Evolutionary conservation across 2,329 filamentous ascomycete species (phyloP).

Genomic region (Alternaria infectoria): DNA sequence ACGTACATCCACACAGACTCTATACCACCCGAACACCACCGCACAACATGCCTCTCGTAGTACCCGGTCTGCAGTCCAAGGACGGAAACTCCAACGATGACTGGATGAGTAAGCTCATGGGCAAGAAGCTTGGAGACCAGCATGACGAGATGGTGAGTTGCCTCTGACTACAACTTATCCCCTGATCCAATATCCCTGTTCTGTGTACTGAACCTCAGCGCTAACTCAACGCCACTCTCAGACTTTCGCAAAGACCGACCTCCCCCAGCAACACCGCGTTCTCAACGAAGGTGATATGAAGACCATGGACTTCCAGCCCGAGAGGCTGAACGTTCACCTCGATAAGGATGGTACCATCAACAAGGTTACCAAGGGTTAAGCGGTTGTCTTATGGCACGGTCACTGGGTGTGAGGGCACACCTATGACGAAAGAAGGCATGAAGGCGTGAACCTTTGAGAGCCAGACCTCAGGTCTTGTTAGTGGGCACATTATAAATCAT

Average conservation of each 20-base stretch:
- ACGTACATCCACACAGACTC: background rate
- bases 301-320: slow-evolving; percentile 57
- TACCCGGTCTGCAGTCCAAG: slow-evolving; percentile 54
- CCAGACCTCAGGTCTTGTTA: background rate
- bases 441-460: background rate
- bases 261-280: slow-evolving; percentile 56
- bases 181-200: background rate
- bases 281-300: slow-evolving; percentile 53
- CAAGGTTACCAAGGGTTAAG: slow-evolving; percentile 56
- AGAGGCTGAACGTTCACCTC: slow-evolving; percentile 58
- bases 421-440: background rate
- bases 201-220: background rate
- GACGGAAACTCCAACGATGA: slow-evolving; percentile 43
- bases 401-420: background rate
- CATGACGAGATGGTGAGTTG: slow-evolving; percentile 51
- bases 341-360: slow-evolving; percentile 56
- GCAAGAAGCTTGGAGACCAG: slow-evolving; percentile 59
- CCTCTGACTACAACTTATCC: slow-evolving; percentile 8
- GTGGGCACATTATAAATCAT: background rate
- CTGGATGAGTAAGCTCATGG: slow-evolving; percentile 57
- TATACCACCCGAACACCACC: background rate
- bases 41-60: slow-evolving; percentile 58
- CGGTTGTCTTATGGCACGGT: background rate
- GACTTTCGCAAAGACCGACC: slow-evolving; percentile 59
- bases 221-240: slow-evolving; percentile 15